Conservation (phyloP, 1,139 yeast genomes). For the Ashbya aceris region DNA sequence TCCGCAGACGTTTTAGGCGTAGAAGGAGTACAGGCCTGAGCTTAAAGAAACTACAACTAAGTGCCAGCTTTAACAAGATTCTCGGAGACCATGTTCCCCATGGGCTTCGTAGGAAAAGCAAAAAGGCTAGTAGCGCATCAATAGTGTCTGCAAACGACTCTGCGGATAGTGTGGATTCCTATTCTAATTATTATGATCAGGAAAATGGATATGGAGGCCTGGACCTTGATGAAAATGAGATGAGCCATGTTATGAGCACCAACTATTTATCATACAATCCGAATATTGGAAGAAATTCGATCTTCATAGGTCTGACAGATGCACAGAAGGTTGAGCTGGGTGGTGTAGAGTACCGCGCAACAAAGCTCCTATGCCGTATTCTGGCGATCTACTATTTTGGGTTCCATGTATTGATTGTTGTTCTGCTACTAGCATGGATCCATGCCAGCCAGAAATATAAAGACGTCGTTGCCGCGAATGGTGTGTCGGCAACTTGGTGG, state of each 20-base stretch:
- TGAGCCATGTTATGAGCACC: constrained; percentile 36
- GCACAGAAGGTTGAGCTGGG: constrained; percentile 91
- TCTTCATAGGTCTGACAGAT: constrained; percentile 71
- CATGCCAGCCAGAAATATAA: constrained; percentile 34
- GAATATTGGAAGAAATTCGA: constrained; percentile 86
- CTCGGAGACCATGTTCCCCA: neutral
- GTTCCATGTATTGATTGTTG: constrained; percentile 52
- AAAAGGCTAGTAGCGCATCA: constrained; percentile 2
- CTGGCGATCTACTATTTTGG: constrained; percentile 64
- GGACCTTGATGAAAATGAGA: constrained; percentile 15
- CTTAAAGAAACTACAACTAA: neutral
- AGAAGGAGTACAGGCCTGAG: neutral
- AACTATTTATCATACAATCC: constrained; percentile 85
- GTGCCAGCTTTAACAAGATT: neutral
- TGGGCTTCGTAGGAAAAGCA: neutral
- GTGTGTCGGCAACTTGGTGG: constrained; percentile 83
- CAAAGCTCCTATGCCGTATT: constrained; percentile 63
- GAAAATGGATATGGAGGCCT: constrained; percentile 19
- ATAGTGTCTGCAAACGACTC: neutral
- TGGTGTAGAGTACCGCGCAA: constrained; percentile 91
- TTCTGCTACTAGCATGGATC: constrained; percentile 64
- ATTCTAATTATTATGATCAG: constrained; percentile 10
- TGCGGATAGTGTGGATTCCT: constrained; percentile 1
- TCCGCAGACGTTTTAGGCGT: neutral
- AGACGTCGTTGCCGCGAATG: constrained; percentile 39